phyloP scores from a whole-genome alignment of 257 asterid species.

The Echium plantagineum region DNA sequence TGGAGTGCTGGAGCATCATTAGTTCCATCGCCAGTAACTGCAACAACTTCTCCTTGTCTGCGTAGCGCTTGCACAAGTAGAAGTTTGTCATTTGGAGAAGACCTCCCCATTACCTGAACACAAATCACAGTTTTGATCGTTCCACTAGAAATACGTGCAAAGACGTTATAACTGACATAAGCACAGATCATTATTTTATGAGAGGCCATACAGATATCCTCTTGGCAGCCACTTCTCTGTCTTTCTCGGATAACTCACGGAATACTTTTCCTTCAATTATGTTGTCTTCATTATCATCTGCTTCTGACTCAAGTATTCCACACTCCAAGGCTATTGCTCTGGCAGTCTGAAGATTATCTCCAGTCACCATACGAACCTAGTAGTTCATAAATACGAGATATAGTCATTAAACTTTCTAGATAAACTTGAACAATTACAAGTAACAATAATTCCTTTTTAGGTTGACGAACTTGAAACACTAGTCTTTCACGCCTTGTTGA shows the following conservation, averaged over 20 bases:
- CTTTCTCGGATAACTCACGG: constrained; percentile 35
- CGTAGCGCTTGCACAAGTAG: constrained; percentile 12
- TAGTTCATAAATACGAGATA: constrained; percentile 12
- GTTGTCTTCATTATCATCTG: constrained; percentile 11
- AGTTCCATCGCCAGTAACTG: constrained; percentile 27
- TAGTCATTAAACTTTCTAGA: too few species aligned
- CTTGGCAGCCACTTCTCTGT: constrained; percentile 55
- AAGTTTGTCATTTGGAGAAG: constrained; percentile 16
- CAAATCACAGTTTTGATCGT: constrained; percentile 4
- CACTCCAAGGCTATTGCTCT: constrained; percentile 18
- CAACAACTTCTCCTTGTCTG: constrained; percentile 20
- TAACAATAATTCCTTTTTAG: too few species aligned
- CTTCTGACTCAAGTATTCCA: constrained; percentile 14
- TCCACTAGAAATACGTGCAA: constrained; percentile 4
- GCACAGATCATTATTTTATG: not conserved
- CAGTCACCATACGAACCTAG: constrained; percentile 47
- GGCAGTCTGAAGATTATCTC: constrained; percentile 15
- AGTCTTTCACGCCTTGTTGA: too few species aligned
- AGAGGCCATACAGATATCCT: constrained; percentile 47
- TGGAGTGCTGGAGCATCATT: constrained; percentile 19
- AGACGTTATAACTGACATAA: constrained; percentile 4
- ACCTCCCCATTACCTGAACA: constrained; percentile 13
- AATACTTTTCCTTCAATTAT: constrained; percentile 9
- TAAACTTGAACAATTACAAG: too few species aligned
- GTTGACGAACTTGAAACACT: too few species aligned